phyloP scores from a whole-genome alignment of 2,329 filamentous ascomycete species.

The Epichloe glyceriae region DNA sequence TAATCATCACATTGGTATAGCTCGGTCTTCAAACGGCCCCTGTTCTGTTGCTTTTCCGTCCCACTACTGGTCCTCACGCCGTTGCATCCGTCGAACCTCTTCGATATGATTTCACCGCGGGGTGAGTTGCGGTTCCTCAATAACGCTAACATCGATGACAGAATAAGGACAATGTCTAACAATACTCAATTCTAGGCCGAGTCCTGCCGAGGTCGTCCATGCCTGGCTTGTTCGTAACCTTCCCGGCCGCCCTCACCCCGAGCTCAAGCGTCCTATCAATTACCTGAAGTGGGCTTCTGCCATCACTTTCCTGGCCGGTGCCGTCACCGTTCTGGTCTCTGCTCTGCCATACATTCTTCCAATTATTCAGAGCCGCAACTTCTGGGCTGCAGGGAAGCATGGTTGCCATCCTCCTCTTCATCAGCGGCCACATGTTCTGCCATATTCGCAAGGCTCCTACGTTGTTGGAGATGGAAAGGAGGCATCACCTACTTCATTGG shows the following conservation, averaged over 20 bases:
- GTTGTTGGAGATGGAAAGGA: constrained; percentile 71
- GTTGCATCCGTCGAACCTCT: constrained; percentile 53
- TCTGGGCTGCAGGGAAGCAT: constrained; percentile 88
- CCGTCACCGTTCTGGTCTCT: constrained; percentile 54
- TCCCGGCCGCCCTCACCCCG: constrained; percentile 62
- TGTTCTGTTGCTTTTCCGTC: constrained; percentile 75
- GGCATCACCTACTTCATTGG: constrained; percentile 81
- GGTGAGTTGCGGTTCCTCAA: constrained; percentile 37
- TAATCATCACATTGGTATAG: constrained; percentile 30
- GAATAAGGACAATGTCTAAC: neutral
- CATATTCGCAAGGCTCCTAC: constrained; percentile 92
- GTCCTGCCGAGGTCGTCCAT: constrained; percentile 66
- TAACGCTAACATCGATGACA: too few species aligned
- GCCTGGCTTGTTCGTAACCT: constrained; percentile 68
- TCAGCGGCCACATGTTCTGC: constrained; percentile 98
- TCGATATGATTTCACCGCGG: constrained; percentile 73
- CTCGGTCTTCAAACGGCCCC: constrained; percentile 89
- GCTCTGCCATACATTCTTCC: constrained; percentile 70
- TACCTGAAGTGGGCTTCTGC: constrained; percentile 61
- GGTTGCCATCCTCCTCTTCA: constrained; percentile 83
- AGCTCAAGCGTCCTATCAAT: constrained; percentile 76
- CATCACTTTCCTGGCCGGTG: constrained; percentile 56
- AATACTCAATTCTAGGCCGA: constrained; percentile 38
- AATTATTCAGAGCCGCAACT: constrained; percentile 74
- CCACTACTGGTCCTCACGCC: constrained; percentile 71